Base-by-base conservation (phyloP, 306 rosid genomes). In the Prunus davidiana region DNA sequence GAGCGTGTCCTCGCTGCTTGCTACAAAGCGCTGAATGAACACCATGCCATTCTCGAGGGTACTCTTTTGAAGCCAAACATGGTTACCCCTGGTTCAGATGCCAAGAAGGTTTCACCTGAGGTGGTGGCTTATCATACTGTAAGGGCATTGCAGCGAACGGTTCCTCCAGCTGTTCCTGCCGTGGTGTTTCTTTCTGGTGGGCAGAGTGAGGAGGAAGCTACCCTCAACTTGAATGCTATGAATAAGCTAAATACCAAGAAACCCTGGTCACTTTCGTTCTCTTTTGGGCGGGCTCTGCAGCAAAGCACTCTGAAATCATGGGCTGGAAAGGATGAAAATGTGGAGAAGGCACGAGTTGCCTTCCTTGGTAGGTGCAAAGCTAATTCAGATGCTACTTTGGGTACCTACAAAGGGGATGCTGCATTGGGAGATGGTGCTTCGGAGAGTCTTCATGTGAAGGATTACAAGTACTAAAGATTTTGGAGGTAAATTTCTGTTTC, bases 41-140 rank as follows among this genome's bases (percentile, higher is more conserved):
- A 93, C 67, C 91, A 87, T 38, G 97, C 86, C 61, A 72, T 93
- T 20, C 84, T 90, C 0, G 94, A 93, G 76, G 97, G 96, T 2
- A 90, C 97, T 20, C 82, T 93, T 2, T 81, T 90, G 89, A 93
- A 93, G 80, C 97, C 97, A 25, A 90, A 93, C 87, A 93, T 93
- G 97, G 97, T 90, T 11, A 93, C 96, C 34, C 97, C 93, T 0
- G 96, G 97, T 30, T 86, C 93, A n/a, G 91, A 93, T 1, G 76
- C 92, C 7, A 58, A 80, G 2, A 89, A 85, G 78, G 90, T 81
- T 69, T 72, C 88, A 1, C 85, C 90, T 2, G 88, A 87, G 78
- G 93, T 90, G 18, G 78, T 93, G 3, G 96, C 94, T 9, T 85
- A 90, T 78, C 58, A 83, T 80, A 93, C 97, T 0, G 88, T 93